Evolutionary conservation across 75 land plant species (phyloP), one percentile per base, ranked within the genome.

Genomic region (Cunninghamia lanceolata): DNA sequence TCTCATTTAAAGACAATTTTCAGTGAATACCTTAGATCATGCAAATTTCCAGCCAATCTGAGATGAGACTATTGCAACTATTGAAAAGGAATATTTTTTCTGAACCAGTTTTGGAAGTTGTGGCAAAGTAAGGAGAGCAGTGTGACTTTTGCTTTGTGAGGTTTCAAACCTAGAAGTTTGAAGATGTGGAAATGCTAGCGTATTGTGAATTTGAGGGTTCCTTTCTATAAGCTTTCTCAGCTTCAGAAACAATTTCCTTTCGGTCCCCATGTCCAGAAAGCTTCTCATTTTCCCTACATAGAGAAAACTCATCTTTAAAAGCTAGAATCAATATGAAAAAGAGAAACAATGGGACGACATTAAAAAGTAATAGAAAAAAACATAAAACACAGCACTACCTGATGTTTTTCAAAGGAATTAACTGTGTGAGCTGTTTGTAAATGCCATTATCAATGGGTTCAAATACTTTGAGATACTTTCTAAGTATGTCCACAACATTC

Each of bases 321-420:
- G 0, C 4, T 17, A 3, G 11, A 35, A 19, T 34, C 0, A 35
- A 82, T 16, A 19, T 35, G 4, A 21, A 14, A 9, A 17, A 7
- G 4, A 74, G 34, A 70, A 30, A 28, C 5, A 30, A 32, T 9
- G 25, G 25, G 74, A n/a, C n/a, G 9, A 8, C n/a, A 14, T 32
- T 10, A 13, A 16, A 75, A 63, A 39, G 6, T 7, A 84, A n/a
- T 82, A 77, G 34, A 46, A 70, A 9, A 1, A 71, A 32, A 71
- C 36, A 32, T 32, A 6, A 71, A 71, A 71, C 35, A 71, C 0
- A 32, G 14, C 19, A 30, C n/a, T 16, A 86, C 87, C 87, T 86
- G 86, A 86, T 85, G 86, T 83, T 84, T 35, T 50, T 59, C 53
- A 86, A 9, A 30, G 86, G 11, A 6, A 86, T 3, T 30, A 86